Conservation (phyloP, 108 stramenopile genomes). For the Pseudonitzschia delicatissima region DNA sequence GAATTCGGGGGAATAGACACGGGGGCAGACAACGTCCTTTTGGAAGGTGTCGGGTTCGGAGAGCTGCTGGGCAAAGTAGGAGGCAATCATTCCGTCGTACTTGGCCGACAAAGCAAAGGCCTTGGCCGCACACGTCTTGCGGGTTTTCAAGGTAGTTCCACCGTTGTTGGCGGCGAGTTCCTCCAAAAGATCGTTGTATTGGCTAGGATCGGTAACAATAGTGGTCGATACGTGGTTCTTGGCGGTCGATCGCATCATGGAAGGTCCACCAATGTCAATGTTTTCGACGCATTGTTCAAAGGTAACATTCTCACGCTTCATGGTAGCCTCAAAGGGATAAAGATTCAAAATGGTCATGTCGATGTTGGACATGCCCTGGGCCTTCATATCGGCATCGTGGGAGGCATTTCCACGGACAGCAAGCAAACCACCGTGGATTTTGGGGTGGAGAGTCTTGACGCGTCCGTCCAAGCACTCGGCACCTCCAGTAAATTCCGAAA, state of each 20-base stretch:
- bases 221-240: conserved; percentile 97
- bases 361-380: conserved; percentile 89
- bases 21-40: conserved; percentile 61
- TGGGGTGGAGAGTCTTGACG: conserved; percentile 98
- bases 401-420: conserved; percentile 91
- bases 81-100: conserved; percentile 93
- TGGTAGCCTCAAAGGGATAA: conserved; percentile 97
- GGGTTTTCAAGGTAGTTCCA: conserved; percentile 79
- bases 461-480: conserved; percentile 97
- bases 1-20: conserved; percentile 88
- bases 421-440: conserved; percentile 95
- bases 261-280: conserved; percentile 99
- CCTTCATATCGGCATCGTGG: conserved; percentile 89
- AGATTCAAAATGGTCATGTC: conserved; percentile 98
- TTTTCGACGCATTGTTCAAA: conserved; percentile 98
- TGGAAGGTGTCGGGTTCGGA: conserved; percentile 6
- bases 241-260: conserved; percentile 96
- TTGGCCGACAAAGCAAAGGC: conserved; percentile 91
- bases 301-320: conserved; percentile 46
- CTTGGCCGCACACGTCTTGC: conserved; percentile 83
- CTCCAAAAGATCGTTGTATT: conserved; percentile 81
- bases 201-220: conserved; percentile 86
- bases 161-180: conserved; percentile 79
- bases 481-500: conserved; percentile 90
- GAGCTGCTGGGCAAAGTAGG: conserved; percentile 82